phyloP scores from a whole-genome alignment of 768 basidiomycete species.

The Holtermannia corniformis region DNA sequence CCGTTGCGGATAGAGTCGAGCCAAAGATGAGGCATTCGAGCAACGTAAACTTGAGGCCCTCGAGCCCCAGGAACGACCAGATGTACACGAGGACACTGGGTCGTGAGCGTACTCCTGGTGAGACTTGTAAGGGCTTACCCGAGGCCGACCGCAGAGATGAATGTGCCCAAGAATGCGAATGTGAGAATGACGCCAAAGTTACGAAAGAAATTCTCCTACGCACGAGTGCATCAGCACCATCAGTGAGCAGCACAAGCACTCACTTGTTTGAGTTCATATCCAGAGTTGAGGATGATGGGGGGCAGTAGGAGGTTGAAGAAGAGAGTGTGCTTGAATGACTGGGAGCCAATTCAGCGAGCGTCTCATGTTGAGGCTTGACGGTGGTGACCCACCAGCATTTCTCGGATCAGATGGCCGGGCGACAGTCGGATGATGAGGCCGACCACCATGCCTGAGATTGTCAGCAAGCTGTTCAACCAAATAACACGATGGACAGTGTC shows the following conservation, averaged over 20 bases:
- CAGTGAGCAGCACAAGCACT: conserved; percentile 18
- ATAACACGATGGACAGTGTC: background rate
- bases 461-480: background rate
- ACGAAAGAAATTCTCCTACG: conserved; percentile 92
- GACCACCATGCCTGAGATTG: conserved; percentile 64
- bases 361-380: background rate
- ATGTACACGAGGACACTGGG: conserved; percentile 81
- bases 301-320: conserved; percentile 98
- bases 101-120: background rate
- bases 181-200: conserved; percentile 92
- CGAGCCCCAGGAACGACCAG: conserved; percentile 85
- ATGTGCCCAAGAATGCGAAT: conserved; percentile 81
- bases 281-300: conserved; percentile 95
- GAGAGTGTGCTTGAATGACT: conserved; percentile 94
- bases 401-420: conserved; percentile 86
- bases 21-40: conserved; percentile 95
- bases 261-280: conserved; percentile 94
- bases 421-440: conserved; percentile 81
- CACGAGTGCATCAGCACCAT: background rate
- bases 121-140: conserved; percentile 60
- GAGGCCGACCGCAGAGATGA: conserved; percentile 89
- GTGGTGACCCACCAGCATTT: conserved; percentile 75
- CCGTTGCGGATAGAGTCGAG: conserved; percentile 91
- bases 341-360: no score
- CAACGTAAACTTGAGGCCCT: conserved; percentile 71